Percentiles rank a stretch among this genome's conserved stretches.
Evolutionary conservation across 1,139 yeast species (phyloP).

Genomic region (Candida tunisiensis): DNA sequence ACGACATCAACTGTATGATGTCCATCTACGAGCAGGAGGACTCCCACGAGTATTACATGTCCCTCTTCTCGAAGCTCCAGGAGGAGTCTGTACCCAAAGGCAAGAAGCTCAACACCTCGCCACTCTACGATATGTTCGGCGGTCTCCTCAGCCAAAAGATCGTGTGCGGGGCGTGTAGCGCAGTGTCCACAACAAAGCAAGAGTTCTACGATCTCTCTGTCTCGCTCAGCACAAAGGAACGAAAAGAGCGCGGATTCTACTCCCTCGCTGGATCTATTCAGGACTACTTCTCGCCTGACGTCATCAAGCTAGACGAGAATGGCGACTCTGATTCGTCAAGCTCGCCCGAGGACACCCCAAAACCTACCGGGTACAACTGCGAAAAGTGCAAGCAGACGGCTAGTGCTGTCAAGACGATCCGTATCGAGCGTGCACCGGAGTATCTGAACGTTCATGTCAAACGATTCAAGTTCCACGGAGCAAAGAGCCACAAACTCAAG

Average conservation of each 20-base stretch:
- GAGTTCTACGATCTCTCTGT: slow-evolving; percentile 87
- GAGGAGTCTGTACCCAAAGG: slow-evolving; percentile 91
- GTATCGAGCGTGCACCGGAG: slow-evolving; percentile 75
- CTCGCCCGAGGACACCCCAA: too few species aligned
- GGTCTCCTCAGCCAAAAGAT: slow-evolving; percentile 77
- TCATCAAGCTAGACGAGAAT: slow-evolving; percentile 48
- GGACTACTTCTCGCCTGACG: slow-evolving; percentile 71
- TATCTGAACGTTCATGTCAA: slow-evolving; percentile 75
- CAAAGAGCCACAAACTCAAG: slow-evolving; percentile 65
- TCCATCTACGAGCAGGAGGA: slow-evolving; percentile 97
- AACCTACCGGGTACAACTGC: slow-evolving; percentile 68
- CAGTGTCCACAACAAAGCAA: slow-evolving; percentile 78
- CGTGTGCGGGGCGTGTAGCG: slow-evolving; percentile 63
- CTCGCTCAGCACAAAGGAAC: slow-evolving; percentile 14
- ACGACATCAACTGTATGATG: slow-evolving; percentile 90
- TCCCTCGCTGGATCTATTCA: slow-evolving; percentile 57
- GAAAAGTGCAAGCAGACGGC: slow-evolving; percentile 71
- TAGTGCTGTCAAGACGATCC: slow-evolving; percentile 58
- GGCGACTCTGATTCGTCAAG: too few species aligned
- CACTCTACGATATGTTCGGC: slow-evolving; percentile 85
- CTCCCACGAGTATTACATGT: slow-evolving; percentile 93
- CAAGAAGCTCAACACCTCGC: slow-evolving; percentile 59
- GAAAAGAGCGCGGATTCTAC: slow-evolving; percentile 34
- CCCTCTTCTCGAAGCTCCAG: slow-evolving; percentile 70
- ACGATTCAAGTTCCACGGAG: slow-evolving; percentile 64